Evolutionary conservation across 768 basidiomycete genomes (phyloP), one percentile per base, ranked within the genome.

Genomic region (Phanerochaete sordida): DNA sequence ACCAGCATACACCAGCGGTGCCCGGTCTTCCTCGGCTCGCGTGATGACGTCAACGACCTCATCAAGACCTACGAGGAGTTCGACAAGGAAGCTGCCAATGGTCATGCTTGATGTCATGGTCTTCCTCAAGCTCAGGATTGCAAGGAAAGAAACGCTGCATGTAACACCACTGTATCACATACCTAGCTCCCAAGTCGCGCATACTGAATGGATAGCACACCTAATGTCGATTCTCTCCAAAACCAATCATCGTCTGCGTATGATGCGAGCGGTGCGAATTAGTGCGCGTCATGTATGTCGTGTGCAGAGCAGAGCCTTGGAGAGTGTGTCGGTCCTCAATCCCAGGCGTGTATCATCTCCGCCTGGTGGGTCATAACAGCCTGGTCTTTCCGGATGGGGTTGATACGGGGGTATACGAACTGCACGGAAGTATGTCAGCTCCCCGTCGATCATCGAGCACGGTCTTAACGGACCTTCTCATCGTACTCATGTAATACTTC

Each of bases 11-110:
- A 99, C 70, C 90, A 97, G 70, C 85, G 97, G 31, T 91, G 90
- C 76, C 81, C 96, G 3, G 91, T 98, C 26, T 99, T 95, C 79
- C 78, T 99, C 28, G 97, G 97, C 27, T 91, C 88, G 73, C 87
- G 85, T 68, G 95, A 98, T 57, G 97, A 99, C 70, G 94, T 99
- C 31, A 76, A 82, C 69, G 97, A 99, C 71, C 65, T 98, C 67
- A 82, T 88, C 74, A 93, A 86, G 78, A 96, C 90, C 74, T 95
- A 93, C 76, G 80, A 84, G 65, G 73, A 73, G 62, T 59, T 61
- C 37, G 60, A 64, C 21, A 37, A 46, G 67, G 64, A 51, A 60
- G 61, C 28, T 59, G 33, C 23, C 13, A 48, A 48, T 19, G 47
- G 47, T 11, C 33, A 43, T 21, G 53, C 53, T 39, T 24, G 12